Evolutionary conservation across 805 yeast genomes (phyloP).

Genomic region (Torulaspora maleeae): DNA sequence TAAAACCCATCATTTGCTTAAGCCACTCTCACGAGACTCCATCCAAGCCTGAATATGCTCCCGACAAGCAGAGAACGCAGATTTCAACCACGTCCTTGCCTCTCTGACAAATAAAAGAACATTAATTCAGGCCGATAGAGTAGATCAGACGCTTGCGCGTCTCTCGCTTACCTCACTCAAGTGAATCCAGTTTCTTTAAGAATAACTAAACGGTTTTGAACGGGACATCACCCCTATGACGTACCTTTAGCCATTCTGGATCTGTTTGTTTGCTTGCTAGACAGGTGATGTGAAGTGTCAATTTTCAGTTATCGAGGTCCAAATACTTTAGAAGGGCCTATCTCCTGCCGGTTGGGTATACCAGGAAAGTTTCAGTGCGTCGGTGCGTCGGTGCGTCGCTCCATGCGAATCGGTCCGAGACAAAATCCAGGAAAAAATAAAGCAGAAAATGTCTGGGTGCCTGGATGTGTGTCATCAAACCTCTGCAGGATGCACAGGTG

Average conservation of each 20-base stretch:
- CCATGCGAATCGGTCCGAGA: background rate
- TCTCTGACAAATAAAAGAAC: background rate
- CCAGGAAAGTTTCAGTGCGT: background rate
- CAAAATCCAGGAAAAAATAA: background rate
- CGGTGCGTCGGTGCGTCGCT: background rate
- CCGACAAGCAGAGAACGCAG: background rate
- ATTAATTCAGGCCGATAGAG: slow-evolving; percentile 3
- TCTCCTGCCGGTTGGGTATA: no score
- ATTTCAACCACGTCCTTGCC: background rate
- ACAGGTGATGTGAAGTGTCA: background rate
- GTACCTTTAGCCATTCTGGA: slow-evolving; percentile 40
- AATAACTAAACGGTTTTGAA: slow-evolving; percentile 38
- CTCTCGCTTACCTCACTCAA: slow-evolving; percentile 1
- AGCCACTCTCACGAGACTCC: slow-evolving; percentile 2
- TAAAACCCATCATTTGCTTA: background rate
- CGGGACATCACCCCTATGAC: slow-evolving; percentile 40
- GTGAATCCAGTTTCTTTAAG: slow-evolving; percentile 20
- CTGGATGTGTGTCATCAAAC: background rate
- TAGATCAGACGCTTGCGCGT: background rate
- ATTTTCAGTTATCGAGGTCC: no score
- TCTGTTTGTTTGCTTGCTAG: slow-evolving; percentile 16
- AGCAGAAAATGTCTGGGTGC: background rate
- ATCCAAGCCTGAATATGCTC: slow-evolving; percentile 5
- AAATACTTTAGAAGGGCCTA: background rate
- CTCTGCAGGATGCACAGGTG: background rate